Evolutionary conservation across 345 rosid genomes (phyloP).

Genomic region (Erodium maritimum): DNA sequence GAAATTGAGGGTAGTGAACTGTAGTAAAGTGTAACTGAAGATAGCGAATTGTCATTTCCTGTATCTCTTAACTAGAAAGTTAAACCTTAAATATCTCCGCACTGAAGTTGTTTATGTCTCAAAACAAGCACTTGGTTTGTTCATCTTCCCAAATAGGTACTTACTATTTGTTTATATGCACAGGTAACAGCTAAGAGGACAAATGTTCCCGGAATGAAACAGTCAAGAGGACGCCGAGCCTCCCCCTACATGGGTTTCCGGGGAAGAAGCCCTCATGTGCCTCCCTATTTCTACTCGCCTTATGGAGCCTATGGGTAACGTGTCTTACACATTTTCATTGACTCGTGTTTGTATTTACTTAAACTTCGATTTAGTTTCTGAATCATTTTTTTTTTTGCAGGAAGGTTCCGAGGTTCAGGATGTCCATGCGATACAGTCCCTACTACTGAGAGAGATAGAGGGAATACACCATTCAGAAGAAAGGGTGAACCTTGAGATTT

Average conservation of each 20-base stretch:
- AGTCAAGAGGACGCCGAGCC: constrained; percentile 38
- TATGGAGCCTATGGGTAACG: constrained; percentile 67
- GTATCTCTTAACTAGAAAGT: too few relatives aligned
- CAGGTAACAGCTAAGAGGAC: constrained; percentile 59
- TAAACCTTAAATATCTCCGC: too few relatives aligned
- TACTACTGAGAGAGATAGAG: constrained; percentile 26
- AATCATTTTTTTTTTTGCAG: constrained; percentile 22
- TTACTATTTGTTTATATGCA: neutral
- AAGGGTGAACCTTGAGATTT: too few relatives aligned
- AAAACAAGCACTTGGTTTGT: neutral
- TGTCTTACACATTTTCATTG: neutral
- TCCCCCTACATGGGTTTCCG: constrained; percentile 29
- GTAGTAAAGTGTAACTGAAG: too few relatives aligned
- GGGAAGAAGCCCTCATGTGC: constrained; percentile 26
- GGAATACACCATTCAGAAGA: too few relatives aligned
- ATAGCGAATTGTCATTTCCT: too few relatives aligned
- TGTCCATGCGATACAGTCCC: constrained; percentile 60
- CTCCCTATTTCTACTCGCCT: constrained; percentile 45
- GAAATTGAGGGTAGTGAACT: too few relatives aligned
- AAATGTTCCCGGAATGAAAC: constrained; percentile 74
- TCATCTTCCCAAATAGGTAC: neutral
- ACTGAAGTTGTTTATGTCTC: too few relatives aligned
- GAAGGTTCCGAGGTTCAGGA: constrained; percentile 47
- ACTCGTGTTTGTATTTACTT: neutral
- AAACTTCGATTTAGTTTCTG: neutral